Base-by-base conservation (phyloP, 2,329 filamentous ascomycete species). In the Cylindrodendrum hubeiense region DNA sequence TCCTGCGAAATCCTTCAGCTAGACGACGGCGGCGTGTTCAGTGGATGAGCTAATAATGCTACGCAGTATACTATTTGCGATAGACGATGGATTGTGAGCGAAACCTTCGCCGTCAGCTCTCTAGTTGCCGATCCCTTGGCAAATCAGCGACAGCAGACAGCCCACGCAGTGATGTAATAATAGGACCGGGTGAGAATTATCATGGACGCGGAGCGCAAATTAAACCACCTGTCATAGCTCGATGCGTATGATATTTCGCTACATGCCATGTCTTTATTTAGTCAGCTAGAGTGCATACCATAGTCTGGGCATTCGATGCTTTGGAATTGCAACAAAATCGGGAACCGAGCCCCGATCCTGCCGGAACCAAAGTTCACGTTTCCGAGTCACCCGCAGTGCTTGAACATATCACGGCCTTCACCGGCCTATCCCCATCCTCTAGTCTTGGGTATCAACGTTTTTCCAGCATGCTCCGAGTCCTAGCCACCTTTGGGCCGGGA, bases 361-460 rank as follows among this genome's bases (percentile, higher is more conserved):
- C 24, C 6, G 9, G 46, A 28, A 24, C 6, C 44, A 33, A 21
- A 12, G n/a, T 12, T 19, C 24, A 15, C 3, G 9, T 33, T n/a
- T 22, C 47, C n/a, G 12, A 34, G n/a, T 26, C 28, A 21, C 22
- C 51, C 17, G 15, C 30, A 3, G 19, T 50, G 15, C 19, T 22
- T 50, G n/a, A n/a, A n/a, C n/a, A n/a, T n/a, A n/a, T n/a, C n/a
- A n/a, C n/a, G n/a, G n/a, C n/a, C 5, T 24, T 30, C 47, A 21
- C 28, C n/a, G n/a, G n/a, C n/a, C 26, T 37, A 15, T 28, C 28
- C 7, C 21, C 39, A 8, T 37, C 28, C 24, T 37, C n/a, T n/a
- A 39, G 26, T 47, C 8, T 33, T 41, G 56, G 56, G 56, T 60
- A 60, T 60, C 56, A 52, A 60, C 37, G 37, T 37, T 52, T 60